A percentile compares a stretch with the other conserved stretches of the same genome.
These are phyloP conservation scores for Wickerhamomyces pijperi DNA, from an alignment of 805 yeast species.

Conservation along the genomic window DNA sequence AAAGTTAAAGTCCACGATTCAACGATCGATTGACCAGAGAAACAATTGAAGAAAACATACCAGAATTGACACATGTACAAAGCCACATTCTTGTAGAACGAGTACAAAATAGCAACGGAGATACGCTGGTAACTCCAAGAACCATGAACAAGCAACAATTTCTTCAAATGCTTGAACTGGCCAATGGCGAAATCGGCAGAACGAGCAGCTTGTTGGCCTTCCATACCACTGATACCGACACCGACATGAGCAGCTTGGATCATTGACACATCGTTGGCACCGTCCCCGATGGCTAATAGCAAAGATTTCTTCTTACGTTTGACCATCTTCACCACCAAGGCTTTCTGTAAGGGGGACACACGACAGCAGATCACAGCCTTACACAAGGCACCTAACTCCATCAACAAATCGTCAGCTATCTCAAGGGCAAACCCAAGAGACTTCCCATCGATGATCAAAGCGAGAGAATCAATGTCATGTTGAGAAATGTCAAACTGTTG, in stretches of 20 bases:
- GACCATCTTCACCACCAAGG: constrained; percentile 89
- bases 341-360: constrained; percentile 95
- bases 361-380: constrained; percentile 97
- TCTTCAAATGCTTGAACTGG: constrained; percentile 79
- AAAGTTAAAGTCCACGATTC: constrained; percentile 98
- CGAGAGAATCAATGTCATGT: constrained; percentile 69
- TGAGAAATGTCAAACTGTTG: constrained; percentile 50
- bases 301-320: constrained; percentile 65
- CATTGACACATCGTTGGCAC: constrained; percentile 98
- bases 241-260: constrained; percentile 99
- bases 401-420: constrained; percentile 64
- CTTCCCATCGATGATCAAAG: constrained; percentile 89
- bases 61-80: constrained; percentile 97
- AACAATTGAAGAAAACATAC: constrained; percentile 89
- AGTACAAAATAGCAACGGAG: constrained; percentile 83
- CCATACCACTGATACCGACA: constrained; percentile 98
- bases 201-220: constrained; percentile 98
- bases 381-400: constrained; percentile 76
- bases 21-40: constrained; percentile 89
- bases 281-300: constrained; percentile 92
- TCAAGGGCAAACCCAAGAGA: constrained; percentile 83
- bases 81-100: constrained; percentile 92
- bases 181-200: constrained; percentile 97
- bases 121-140: constrained; percentile 96
- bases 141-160: constrained; percentile 85